These are phyloP conservation scores for Phyllachora maydis DNA, from an alignment of 2,329 filamentous ascomycete genomes.

Conservation along the genomic window DNA sequence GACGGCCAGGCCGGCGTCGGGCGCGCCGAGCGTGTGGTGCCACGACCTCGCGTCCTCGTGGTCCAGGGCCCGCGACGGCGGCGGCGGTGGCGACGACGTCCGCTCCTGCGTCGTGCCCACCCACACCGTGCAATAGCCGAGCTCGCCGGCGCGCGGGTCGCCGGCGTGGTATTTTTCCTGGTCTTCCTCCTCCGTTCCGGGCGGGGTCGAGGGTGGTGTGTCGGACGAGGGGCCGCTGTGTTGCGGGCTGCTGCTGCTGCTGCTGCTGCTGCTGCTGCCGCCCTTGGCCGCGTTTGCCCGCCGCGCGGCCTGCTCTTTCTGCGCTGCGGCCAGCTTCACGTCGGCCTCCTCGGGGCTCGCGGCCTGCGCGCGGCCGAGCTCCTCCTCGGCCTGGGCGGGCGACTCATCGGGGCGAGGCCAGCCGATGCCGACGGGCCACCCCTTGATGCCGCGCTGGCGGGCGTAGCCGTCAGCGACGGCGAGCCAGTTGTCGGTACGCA, in stretches of 20 bases:
- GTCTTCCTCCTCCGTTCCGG: conserved; percentile 4
- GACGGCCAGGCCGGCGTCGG: conserved; percentile 69
- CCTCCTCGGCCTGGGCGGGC: conserved; percentile 34
- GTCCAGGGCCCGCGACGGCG: conserved; percentile 12
- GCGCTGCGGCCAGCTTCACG: conserved; percentile 40
- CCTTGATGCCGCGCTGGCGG: conserved; percentile 70
- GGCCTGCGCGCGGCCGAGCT: conserved; percentile 49
- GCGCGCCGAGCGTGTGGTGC: conserved; percentile 31
- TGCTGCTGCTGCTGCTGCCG: conserved; percentile 5
- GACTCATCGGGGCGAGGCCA: conserved; percentile 54
- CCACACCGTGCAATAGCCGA: conserved; percentile 91
- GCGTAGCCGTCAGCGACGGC: conserved; percentile 88
- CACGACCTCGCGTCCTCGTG: conserved; percentile 6
- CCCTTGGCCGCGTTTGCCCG: conserved; percentile 9
- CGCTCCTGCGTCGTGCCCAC: conserved; percentile 68
- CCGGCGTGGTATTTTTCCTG: conserved; percentile 17
- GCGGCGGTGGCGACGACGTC: conserved; percentile 29
- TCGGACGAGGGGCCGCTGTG: too few species aligned
- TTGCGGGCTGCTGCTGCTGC: conserved; percentile 1
- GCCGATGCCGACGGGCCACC: conserved; percentile 87
- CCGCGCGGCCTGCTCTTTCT: conserved; percentile 19
- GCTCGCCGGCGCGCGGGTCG: conserved; percentile 29
- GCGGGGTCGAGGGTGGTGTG: not conserved
- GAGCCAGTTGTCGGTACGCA: conserved; percentile 90
- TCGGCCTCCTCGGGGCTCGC: conserved; percentile 38